Evolutionary conservation across 2,329 filamentous ascomycete species (phyloP), one percentile per base, ranked within the genome.

Genomic region (Coniochaeta sp.): DNA sequence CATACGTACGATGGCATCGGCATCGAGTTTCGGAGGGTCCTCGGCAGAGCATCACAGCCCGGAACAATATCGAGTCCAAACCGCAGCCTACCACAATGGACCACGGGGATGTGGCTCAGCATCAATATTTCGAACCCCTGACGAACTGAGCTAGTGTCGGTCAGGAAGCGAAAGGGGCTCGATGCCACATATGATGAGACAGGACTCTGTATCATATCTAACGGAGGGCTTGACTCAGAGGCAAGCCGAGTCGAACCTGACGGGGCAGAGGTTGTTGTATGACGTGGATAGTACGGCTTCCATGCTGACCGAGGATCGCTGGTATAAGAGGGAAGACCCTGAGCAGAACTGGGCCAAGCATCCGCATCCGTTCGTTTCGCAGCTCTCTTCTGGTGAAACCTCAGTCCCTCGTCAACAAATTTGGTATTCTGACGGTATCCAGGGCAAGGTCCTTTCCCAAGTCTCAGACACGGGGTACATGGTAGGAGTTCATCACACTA

Each of bases 391-490:
- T 24, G 28, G 2, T 22, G 56, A 11, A 58, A 26, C 26, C 28
- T 47, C 26, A 5, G 16, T 8, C 57, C 57, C 24, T 58, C 57
- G 26, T 33, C 57, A 28, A 58, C 47, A 17, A 50, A 50, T 34
- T 36, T 58, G 38, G n/a, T 24, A 31, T 34, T 28, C 17, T 33
- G 57, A 26, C 17, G 38, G 28, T 58, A 58, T 8, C 40, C 40
- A 6, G 57, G 38, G 44, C 57, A 58, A 28, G 57, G 57, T 16
- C 40, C 43, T 50, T 50, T 58, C 14, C 40, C 57, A 16, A 58
- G 57, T 34, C 57, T 58, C 28, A 58, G 16, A 19, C 57, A 58
- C 11, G 40, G 57, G 6, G 40, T 58, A 38, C 40, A 58, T 33
- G 57, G 57, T n/a, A 33, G 43, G 24, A 47, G 57, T 24, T 50